Conservation (phyloP, 78 protist species). For the Monocercomonoides exilis region DNA sequence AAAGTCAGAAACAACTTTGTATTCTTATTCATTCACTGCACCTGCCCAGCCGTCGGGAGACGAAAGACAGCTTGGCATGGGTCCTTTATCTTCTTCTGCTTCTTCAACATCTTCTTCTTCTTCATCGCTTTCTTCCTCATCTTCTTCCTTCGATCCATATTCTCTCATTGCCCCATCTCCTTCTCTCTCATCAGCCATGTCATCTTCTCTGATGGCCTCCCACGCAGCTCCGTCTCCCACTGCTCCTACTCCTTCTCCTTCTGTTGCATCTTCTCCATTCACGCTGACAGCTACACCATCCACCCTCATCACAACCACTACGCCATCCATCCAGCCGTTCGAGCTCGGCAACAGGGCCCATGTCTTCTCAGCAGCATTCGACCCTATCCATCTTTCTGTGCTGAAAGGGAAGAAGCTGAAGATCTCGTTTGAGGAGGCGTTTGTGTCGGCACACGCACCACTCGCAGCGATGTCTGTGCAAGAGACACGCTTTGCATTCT, state of each 20-base stretch:
- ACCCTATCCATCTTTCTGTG: background rate
- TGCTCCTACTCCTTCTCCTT: no score
- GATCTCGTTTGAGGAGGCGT: background rate
- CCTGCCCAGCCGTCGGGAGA: background rate
- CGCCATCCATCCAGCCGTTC: background rate
- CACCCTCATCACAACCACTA: background rate
- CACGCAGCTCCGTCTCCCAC: no score
- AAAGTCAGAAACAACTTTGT: background rate
- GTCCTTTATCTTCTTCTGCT: no score
- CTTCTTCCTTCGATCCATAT: no score
- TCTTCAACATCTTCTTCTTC: no score
- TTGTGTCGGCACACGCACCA: background rate
- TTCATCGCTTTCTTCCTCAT: no score
- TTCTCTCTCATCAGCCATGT: no score
- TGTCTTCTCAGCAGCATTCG: background rate
- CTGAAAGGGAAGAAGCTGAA: background rate
- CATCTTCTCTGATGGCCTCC: no score
- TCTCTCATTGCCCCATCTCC: no score
- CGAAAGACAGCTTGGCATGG: no score
- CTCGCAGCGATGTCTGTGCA: background rate
- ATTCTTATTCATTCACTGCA: background rate
- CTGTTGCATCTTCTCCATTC: no score
- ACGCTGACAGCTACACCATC: no score
- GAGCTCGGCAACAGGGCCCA: background rate
- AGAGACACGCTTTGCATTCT: background rate